Conservation (phyloP, 1,284 basidiomycete species). For the Ceratobasidium theobromae region DNA sequence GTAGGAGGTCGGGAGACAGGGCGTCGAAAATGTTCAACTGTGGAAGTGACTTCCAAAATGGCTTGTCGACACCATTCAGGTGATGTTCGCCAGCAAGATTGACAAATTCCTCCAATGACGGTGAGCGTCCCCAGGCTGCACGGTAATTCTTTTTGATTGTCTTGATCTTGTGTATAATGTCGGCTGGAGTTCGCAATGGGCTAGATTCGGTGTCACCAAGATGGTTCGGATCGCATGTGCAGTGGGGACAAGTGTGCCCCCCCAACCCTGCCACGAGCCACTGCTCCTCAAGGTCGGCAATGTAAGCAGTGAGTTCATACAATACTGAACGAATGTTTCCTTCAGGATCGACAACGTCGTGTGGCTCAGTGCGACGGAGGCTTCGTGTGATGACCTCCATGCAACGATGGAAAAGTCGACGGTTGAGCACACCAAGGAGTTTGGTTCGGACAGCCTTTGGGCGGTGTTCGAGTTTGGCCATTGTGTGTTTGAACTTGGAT, state of each 20-base stretch:
- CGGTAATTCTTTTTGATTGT: neutral
- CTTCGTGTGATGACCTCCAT: slow-evolving; percentile 13
- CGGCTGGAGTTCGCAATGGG: slow-evolving; percentile 3
- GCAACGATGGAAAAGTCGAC: slow-evolving; percentile 17
- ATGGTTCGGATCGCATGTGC: neutral
- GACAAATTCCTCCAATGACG: neutral
- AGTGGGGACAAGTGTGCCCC: slow-evolving; percentile 10
- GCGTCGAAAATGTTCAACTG: slow-evolving; percentile 5
- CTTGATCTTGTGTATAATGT: slow-evolving; percentile 2
- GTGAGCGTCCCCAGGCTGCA: neutral
- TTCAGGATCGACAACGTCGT: slow-evolving; percentile 17
- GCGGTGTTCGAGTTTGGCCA: neutral
- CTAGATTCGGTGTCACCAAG: slow-evolving; percentile 13
- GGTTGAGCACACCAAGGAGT: slow-evolving; percentile 1
- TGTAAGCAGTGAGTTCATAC: slow-evolving; percentile 1
- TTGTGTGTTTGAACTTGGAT: slow-evolving; percentile 3
- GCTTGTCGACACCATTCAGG: slow-evolving; percentile 29
- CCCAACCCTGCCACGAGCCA: slow-evolving; percentile 1
- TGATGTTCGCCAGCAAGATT: neutral
- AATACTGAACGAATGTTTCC: slow-evolving; percentile 12
- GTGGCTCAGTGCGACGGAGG: slow-evolving; percentile 5
- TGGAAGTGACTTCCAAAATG: slow-evolving; percentile 19
- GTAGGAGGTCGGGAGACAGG: slow-evolving; percentile 21
- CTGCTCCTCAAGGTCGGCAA: slow-evolving; percentile 21
- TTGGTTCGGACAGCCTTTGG: slow-evolving; percentile 2